Evolutionary conservation across 352 stramenopile species (phyloP).

Genomic region (Phytophthora sp.): DNA sequence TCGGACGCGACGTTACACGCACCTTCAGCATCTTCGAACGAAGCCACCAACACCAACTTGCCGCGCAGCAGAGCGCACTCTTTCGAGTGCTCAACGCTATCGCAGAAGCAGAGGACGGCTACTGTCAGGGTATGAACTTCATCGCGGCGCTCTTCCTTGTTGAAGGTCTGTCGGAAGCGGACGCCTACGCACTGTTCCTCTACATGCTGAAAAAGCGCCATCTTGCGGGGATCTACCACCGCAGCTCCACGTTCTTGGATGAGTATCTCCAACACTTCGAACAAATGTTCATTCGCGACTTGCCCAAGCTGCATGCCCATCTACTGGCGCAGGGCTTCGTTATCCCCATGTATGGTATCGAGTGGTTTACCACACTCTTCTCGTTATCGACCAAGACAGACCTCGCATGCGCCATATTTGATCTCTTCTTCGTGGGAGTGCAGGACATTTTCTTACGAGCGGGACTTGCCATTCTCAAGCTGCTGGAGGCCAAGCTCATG

Average conservation of each 20-base stretch:
- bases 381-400: constrained; percentile 85
- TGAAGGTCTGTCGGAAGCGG: constrained; percentile 77
- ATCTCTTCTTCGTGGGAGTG: constrained; percentile 84
- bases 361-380: constrained; percentile 91
- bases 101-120: constrained; percentile 77
- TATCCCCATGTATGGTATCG: constrained; percentile 86
- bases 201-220: constrained; percentile 86
- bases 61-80: constrained; percentile 62
- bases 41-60: constrained; percentile 49
- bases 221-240: constrained; percentile 80
- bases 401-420: constrained; percentile 82
- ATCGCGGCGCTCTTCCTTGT: constrained; percentile 87
- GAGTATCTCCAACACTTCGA: constrained; percentile 88
- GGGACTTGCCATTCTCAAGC: constrained; percentile 80
- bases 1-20: constrained; percentile 82
- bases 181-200: constrained; percentile 83
- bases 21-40: constrained; percentile 89
- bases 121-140: constrained; percentile 92
- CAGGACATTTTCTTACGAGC: constrained; percentile 85
- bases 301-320: constrained; percentile 73
- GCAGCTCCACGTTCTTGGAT: constrained; percentile 84
- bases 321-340: constrained; percentile 71
- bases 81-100: constrained; percentile 87
- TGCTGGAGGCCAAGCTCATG: constrained; percentile 81
- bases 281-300: constrained; percentile 64